Base-by-base conservation (phyloP, 1,284 basidiomycete species). In the Moesziomyces parantarcticus region DNA sequence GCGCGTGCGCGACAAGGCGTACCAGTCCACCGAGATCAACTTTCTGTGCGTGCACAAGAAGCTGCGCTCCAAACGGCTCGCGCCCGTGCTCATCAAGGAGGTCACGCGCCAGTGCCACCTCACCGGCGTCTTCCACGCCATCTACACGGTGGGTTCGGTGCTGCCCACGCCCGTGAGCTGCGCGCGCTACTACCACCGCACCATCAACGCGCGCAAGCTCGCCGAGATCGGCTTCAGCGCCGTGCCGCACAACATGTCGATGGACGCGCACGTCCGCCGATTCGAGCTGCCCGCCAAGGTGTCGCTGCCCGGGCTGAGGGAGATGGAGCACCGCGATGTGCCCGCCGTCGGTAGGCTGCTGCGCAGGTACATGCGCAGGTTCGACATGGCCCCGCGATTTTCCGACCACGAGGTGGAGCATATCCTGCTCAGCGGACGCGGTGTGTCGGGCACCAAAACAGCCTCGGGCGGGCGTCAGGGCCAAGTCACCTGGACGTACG, bases 31-130 rank as follows among this genome's bases (percentile, higher is more conserved):
- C 78, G 97, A 99, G 85, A 96, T 99, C 86, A 99, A 99, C 85
- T 99, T 95, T 85, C 90, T 99, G 50, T 97, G 94, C 79, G 91
- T 98, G 4, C 96, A 98, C 88, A 99, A 99, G 86, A 97, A 97
- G 85, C 86, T 99, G 48, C 91, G 97, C 14, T 92, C 93, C 6
- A 99, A 98, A 84, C 92, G 97, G 36, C 88, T 99, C 20, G 92
- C 97, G 0, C 97, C 97, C 0, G 92, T 99, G 25, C 88, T 99
- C 51, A 99, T 99, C 86, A 97, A 98, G 85, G 97, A 99, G 84
- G 92, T 99, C 26, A 99, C 97, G 0, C 89, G 97, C 18, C 92
- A 93, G 80, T 92, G 93, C 69, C 90, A 99, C 84, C 87, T 98
- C 20, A 88, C 89, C 66, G 92, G 94, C 49, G 88, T 97, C 51